phyloP scores from a whole-genome alignment of 306 rosid species.

The Lathyrus sativus region DNA sequence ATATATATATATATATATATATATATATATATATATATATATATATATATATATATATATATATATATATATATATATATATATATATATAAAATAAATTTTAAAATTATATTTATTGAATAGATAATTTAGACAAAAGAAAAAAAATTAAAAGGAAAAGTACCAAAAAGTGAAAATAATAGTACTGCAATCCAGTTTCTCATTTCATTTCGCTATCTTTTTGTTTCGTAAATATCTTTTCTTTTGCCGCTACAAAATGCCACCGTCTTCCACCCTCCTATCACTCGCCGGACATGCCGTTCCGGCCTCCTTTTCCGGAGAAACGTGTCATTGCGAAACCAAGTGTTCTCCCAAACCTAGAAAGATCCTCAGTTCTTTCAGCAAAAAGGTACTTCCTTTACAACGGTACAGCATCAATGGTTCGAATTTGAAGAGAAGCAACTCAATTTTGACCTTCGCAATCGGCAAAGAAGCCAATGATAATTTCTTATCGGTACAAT shows the following conservation, averaged over 20 bases:
- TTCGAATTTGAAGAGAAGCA: conserved; percentile 38
- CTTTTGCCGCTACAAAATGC: conserved; percentile 47
- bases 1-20: too few species aligned
- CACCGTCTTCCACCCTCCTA: conserved; percentile 51
- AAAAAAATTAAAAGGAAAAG: neutral
- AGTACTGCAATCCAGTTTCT: neutral
- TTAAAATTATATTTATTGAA: too few species aligned
- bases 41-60: too few species aligned
- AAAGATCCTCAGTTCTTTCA: conserved; percentile 35
- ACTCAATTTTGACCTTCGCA: conserved; percentile 48
- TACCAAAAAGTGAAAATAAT: neutral
- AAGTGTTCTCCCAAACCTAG: conserved; percentile 36
- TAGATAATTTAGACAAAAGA: too few species aligned
- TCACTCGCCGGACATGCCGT: conserved; percentile 46
- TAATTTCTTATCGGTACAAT: conserved; percentile 56
- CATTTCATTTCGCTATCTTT: conserved; percentile 30
- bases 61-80: too few species aligned
- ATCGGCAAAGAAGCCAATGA: conserved; percentile 68
- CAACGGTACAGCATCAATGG: conserved; percentile 35
- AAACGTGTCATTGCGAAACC: conserved; percentile 42
- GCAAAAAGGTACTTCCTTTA: conserved; percentile 35
- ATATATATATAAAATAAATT: too few species aligned
- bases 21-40: too few species aligned
- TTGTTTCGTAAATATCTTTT: conserved; percentile 41
- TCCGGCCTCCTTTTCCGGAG: conserved; percentile 35